phyloP scores from a whole-genome alignment of 768 basidiomycete species.

The Kwoniella sp. region DNA sequence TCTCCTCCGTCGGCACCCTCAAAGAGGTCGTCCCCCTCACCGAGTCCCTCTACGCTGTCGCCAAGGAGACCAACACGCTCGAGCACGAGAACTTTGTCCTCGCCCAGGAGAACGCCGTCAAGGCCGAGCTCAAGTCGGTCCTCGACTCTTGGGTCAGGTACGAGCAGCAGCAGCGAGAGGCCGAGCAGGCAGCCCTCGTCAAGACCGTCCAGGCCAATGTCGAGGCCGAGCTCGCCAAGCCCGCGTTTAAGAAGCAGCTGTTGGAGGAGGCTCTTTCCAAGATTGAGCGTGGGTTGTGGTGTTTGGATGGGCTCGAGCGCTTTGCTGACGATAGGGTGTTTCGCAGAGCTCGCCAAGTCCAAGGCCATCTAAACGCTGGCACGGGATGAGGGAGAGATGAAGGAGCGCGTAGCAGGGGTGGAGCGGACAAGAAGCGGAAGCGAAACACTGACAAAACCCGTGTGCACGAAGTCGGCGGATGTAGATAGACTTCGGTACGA shows the following conservation, averaged over 20 bases:
- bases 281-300: constrained; percentile 75
- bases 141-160: constrained; percentile 97
- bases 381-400: neutral
- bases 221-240: constrained; percentile 56
- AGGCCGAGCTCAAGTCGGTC: constrained; percentile 84
- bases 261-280: constrained; percentile 84
- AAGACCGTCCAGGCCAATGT: constrained; percentile 59
- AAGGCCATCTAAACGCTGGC: constrained; percentile 69
- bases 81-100: constrained; percentile 87
- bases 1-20: constrained; percentile 84
- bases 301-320: neutral
- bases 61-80: constrained; percentile 91
- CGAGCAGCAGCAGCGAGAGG: constrained; percentile 95
- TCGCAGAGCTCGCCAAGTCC: constrained; percentile 77
- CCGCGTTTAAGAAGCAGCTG: constrained; percentile 75
- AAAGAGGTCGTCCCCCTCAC: constrained; percentile 93
- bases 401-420: neutral
- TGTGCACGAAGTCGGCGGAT: constrained; percentile 1
- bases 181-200: constrained; percentile 87
- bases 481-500: constrained; percentile 15
- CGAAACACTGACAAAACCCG: neutral
- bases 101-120: constrained; percentile 78
- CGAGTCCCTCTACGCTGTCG: constrained; percentile 80
- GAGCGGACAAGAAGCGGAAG: neutral
- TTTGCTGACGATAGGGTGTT: neutral